phyloP scores from a whole-genome alignment of 352 stramenopile genomes.

The Globisporangium alternatum region DNA sequence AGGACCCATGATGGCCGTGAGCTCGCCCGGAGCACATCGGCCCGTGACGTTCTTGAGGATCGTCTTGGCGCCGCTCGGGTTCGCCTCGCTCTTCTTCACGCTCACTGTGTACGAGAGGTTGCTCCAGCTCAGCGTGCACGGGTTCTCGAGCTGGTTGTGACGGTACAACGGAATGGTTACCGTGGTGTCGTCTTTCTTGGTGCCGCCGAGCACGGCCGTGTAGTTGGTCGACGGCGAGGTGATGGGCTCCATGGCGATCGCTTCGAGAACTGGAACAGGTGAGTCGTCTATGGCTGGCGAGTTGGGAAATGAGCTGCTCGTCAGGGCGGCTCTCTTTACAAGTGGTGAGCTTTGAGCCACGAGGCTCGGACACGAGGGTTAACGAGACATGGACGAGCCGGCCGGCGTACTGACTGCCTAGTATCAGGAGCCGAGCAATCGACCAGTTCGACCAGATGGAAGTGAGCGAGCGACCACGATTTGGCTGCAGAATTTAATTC shows the following conservation, averaged over 20 bases:
- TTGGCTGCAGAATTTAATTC: not conserved
- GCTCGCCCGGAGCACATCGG: slow-evolving; percentile 48
- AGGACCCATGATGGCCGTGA: slow-evolving; percentile 71
- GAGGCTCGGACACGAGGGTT: too few species aligned
- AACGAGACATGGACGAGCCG: too few species aligned
- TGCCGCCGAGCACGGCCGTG: not conserved
- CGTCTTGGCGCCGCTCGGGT: slow-evolving; percentile 12
- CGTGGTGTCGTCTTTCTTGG: slow-evolving; percentile 1
- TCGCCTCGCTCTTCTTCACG: slow-evolving; percentile 22
- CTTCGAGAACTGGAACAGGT: not conserved
- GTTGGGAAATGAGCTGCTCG: not conserved
- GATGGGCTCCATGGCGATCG: not conserved
- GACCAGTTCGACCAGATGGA: too few species aligned
- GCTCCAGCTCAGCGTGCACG: slow-evolving; percentile 63
- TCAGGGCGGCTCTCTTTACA: too few species aligned
- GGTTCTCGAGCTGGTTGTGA: slow-evolving; percentile 12
- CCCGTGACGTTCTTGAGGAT: slow-evolving; percentile 64
- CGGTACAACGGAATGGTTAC: not conserved
- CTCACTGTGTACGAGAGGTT: slow-evolving; percentile 61
- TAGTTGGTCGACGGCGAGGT: not conserved
- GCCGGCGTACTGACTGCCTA: too few species aligned
- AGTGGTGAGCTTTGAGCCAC: too few species aligned
- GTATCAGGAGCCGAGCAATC: too few species aligned
- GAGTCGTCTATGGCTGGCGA: not conserved
- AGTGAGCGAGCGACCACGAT: not conserved